Percentiles rank a stretch among this genome's conserved stretches.
Conservation (phyloP, 1,284 basidiomycete genomes). For the Cystobasidiaceae sp. region DNA sequence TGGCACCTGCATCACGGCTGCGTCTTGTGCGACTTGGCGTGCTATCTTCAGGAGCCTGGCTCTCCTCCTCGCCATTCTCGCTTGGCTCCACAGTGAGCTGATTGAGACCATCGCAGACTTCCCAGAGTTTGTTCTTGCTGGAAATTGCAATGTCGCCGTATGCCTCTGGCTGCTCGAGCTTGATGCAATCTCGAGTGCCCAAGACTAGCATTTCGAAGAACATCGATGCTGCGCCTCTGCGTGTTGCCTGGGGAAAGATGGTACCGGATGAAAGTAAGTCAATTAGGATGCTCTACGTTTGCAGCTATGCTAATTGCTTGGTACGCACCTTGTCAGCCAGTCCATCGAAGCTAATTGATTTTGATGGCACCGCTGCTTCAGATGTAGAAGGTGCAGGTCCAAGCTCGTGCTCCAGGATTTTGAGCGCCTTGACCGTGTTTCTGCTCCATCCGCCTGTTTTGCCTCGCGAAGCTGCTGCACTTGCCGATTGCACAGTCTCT, state of each 20-base stretch:
- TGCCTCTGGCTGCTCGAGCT: slow-evolving; percentile 60
- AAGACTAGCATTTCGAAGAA: slow-evolving; percentile 96
- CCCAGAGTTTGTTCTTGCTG: slow-evolving; percentile 69
- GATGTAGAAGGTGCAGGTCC: slow-evolving; percentile 47
- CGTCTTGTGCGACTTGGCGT: background rate
- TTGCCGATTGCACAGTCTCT: slow-evolving; percentile 8
- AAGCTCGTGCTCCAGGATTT: slow-evolving; percentile 70
- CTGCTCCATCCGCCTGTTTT: slow-evolving; percentile 48
- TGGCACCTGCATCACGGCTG: no score
- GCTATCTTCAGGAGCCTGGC: background rate
- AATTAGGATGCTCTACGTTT: background rate
- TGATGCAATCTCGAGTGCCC: slow-evolving; percentile 82
- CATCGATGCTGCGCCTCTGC: slow-evolving; percentile 86
- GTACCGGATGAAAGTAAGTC: background rate
- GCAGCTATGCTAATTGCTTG: no score
- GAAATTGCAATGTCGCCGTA: slow-evolving; percentile 82
- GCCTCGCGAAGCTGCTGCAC: slow-evolving; percentile 9
- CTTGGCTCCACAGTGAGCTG: slow-evolving; percentile 11
- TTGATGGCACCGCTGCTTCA: slow-evolving; percentile 49
- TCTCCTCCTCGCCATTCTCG: background rate
- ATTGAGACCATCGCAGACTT: slow-evolving; percentile 32
- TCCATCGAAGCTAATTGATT: slow-evolving; percentile 64
- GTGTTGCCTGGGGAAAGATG: slow-evolving; percentile 61
- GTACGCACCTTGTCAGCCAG: slow-evolving; percentile 67
- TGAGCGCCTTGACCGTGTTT: slow-evolving; percentile 83